Evolutionary conservation across 164 flowering plant genomes (phyloP), one percentile per base, ranked within the genome.

Genomic region (Dillenia turbinata): DNA sequence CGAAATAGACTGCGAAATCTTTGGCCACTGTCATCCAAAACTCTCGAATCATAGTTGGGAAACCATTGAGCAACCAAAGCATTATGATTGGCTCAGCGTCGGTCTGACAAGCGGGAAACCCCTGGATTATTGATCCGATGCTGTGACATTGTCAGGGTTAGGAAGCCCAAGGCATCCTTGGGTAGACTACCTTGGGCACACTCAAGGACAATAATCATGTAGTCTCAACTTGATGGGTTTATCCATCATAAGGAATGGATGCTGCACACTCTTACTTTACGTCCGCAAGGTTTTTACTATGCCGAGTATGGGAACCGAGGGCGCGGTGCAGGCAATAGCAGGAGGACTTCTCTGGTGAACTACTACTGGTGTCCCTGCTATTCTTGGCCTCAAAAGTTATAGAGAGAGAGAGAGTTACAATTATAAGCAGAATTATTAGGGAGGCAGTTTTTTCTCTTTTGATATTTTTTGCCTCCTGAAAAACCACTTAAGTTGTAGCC

Each of bases 21-120:
- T 77, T 0, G 84, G 84, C 80, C 4, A 54, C 69, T 0, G 56
- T 79, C 10, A 77, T 83, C 69, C 85, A 84, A 59, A 77, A 78
- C 75, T 79, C 72, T 7, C 5, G 66, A 40, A 76, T 84, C 64
- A 69, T 81, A 12, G 79, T 60, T 9, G 50, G 77, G 49, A 77
- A 40, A 60, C 81, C 78, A 0, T 52, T 44, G 43, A 26, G 49
- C 5, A 56, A 53, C 49, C 77, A 83, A 52, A n/a, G 16, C 13
- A 77, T 72, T 71, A 62, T 72, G 0, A 62, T 83, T 78, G 0
- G 79, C 87, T 8, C 78, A 80, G 2, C 81, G 79, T 22, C 65
- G 77, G 57, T 14, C 33, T 0, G 74, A 64, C 6, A 43, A 19
- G 17, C 43, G 53, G 1, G 70, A 63, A 15, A 52, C 69, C 50